Evolutionary conservation across 305 asterid genomes (phyloP).

Genomic region (Ruellia speciosa): DNA sequence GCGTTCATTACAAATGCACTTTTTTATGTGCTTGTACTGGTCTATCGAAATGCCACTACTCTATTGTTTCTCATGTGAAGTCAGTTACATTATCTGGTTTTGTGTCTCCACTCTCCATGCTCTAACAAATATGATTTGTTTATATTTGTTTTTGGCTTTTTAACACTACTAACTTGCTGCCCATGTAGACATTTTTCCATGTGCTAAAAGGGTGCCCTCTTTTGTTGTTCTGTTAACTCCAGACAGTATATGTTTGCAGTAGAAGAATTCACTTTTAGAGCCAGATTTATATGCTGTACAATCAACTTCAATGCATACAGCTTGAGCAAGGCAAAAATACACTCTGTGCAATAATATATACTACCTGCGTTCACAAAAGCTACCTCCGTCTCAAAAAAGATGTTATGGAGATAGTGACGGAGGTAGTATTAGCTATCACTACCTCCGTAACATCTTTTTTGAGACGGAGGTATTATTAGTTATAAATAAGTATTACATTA

Average conservation of each 20-base stretch:
- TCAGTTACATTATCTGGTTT: background rate
- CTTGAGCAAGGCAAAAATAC: too few species aligned
- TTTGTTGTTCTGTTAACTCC: background rate
- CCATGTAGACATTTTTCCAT: background rate
- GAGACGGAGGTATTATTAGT: too few species aligned
- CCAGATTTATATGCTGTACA: background rate
- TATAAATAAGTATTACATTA: too few species aligned
- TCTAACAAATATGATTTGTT: background rate
- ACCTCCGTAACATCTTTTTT: too few species aligned
- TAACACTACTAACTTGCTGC: constrained; percentile 3
- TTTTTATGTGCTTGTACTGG: background rate
- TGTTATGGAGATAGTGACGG: too few species aligned
- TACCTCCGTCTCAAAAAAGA: too few species aligned
- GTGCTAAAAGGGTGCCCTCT: too few species aligned
- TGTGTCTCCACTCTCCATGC: constrained; percentile 2
- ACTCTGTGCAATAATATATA: too few species aligned
- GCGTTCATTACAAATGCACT: background rate
- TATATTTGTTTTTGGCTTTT: too few species aligned
- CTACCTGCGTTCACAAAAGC: too few species aligned
- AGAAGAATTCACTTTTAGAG: constrained; percentile 5
- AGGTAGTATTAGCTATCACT: too few species aligned
- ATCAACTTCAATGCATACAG: too few species aligned
- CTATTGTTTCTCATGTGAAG: background rate
- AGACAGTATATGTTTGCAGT: background rate
- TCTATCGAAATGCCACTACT: background rate